phyloP scores from a whole-genome alignment of 2,329 filamentous ascomycete species.

The Talaromyces albobiverticillius region DNA sequence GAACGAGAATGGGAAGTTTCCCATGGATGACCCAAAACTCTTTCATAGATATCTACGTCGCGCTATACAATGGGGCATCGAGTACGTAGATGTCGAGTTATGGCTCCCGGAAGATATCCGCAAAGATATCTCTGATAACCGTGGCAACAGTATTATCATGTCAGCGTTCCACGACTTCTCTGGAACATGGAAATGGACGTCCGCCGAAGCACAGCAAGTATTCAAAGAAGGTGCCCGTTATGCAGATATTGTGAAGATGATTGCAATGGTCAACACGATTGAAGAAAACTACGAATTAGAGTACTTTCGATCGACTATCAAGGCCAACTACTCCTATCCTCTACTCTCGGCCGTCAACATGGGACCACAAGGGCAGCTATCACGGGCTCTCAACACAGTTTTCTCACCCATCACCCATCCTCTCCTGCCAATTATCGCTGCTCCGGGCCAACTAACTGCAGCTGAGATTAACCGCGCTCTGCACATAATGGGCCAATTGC shows the following conservation, averaged over 20 bases:
- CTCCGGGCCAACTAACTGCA: constrained; percentile 79
- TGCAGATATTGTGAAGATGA: constrained; percentile 88
- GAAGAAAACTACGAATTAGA: constrained; percentile 89
- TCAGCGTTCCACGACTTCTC: constrained; percentile 92
- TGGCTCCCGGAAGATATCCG: constrained; percentile 80
- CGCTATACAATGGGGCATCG: constrained; percentile 83
- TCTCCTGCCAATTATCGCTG: constrained; percentile 76
- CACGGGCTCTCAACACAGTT: constrained; percentile 76
- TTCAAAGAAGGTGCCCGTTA: constrained; percentile 71
- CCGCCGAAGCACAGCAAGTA: constrained; percentile 65
- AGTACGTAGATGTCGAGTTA: constrained; percentile 85
- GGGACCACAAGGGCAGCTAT: constrained; percentile 81
- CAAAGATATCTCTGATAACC: constrained; percentile 62
- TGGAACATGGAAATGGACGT: constrained; percentile 79
- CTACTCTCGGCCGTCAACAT: constrained; percentile 83
- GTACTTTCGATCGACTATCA: constrained; percentile 78
- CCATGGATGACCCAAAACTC: constrained; percentile 72
- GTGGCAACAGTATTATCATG: constrained; percentile 79
- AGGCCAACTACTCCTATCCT: constrained; percentile 65
- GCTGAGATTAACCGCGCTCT: constrained; percentile 80
- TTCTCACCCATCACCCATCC: constrained; percentile 88
- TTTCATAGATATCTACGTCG: constrained; percentile 78
- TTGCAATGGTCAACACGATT: constrained; percentile 74
- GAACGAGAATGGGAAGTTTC: constrained; percentile 77
- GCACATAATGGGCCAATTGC: constrained; percentile 74